Percentiles rank a stretch among this genome's conserved stretches.
Evolutionary conservation across 2,329 filamentous ascomycete species (phyloP).

Genomic region (Sporothrix variecibatus): DNA sequence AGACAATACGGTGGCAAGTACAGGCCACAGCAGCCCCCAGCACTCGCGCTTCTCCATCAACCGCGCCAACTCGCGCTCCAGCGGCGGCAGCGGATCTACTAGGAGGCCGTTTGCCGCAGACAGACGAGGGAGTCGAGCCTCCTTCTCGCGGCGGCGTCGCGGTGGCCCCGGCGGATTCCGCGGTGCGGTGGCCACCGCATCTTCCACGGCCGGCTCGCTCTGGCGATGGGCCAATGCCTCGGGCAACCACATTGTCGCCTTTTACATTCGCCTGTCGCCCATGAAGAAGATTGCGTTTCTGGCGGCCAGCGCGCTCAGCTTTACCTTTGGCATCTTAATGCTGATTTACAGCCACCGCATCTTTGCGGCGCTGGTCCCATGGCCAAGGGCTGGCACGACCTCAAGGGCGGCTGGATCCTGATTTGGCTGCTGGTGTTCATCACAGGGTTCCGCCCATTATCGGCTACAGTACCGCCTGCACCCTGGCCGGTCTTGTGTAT

Average conservation of each 20-base stretch:
- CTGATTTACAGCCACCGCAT: slow-evolving; percentile 78
- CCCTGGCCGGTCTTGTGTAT: slow-evolving; percentile 57
- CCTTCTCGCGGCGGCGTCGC: not conserved
- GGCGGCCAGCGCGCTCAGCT: slow-evolving; percentile 50
- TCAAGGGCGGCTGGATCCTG: slow-evolving; percentile 72
- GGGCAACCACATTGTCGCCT: slow-evolving; percentile 13
- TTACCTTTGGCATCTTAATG: slow-evolving; percentile 65
- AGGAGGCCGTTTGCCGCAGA: not conserved
- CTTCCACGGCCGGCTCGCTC: not conserved
- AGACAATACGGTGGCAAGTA: not conserved
- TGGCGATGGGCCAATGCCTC: slow-evolving; percentile 8
- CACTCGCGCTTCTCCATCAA: slow-evolving; percentile 24
- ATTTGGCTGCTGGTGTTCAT: slow-evolving; percentile 74
- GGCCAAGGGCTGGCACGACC: slow-evolving; percentile 74
- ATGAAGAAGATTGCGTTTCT: slow-evolving; percentile 63
- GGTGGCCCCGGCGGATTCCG: not conserved
- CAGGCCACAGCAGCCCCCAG: slow-evolving; percentile 15
- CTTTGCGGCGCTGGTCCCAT: slow-evolving; percentile 72
- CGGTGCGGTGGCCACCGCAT: not conserved
- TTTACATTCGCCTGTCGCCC: slow-evolving; percentile 57
- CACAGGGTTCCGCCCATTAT: slow-evolving; percentile 82
- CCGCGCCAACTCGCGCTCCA: slow-evolving; percentile 16
- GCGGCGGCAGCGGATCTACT: not conserved
- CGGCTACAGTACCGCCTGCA: slow-evolving; percentile 75
- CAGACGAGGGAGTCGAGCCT: not conserved